Base-by-base conservation (phyloP, 116 monocot species). In the Trichopus zeylanicus region DNA sequence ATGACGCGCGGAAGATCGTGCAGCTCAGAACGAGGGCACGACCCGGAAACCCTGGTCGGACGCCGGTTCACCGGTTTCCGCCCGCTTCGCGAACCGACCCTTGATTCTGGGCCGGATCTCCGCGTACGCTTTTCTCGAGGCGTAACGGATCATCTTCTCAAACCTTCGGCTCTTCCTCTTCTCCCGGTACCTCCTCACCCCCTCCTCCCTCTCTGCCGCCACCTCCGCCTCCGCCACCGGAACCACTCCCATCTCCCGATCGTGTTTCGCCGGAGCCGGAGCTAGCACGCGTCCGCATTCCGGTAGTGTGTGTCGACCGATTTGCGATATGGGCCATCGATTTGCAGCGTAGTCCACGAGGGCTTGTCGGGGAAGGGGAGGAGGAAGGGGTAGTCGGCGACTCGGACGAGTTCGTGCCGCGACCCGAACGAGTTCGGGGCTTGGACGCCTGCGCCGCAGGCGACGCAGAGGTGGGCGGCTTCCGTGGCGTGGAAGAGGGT, bases 71-170 rank as follows among this genome's bases (percentile, higher is more conserved):
- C 74, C 84, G 35, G 51, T 60, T 19, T 82, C 82, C 48, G 70
- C 46, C 42, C 86, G 59, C 73, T 92, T 92, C 10, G 78, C 81
- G 68, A 92, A 92, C 61, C 92, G 53, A 25, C 92, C 92, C 66
- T 87, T 92, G 69, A 92, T 78, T 66, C 92, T 61, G 34, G 87
- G 92, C 62, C 92, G 66, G 60, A 84, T 83, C 78, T 92, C 92
- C 26, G 92, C 92, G 48, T 92, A 92, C 1, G 87, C 87, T 66
- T 92, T 92, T 37, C 92, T 57, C 5, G 92, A 92, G 2, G 87
- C 92, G 55, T 92, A 92, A 13, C 92, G 66, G 28, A 92, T 92
- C 22, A 83, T 92, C 81, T 92, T 92, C 78, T 87, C 84, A 66
- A 92, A 92, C 71, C 57, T 68, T 29, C 92, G 58, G 59, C 72